Evolutionary conservation across 306 rosid species (phyloP), one percentile per base, ranked within the genome.

Genomic region (Cotoneaster glaucophyllus): DNA sequence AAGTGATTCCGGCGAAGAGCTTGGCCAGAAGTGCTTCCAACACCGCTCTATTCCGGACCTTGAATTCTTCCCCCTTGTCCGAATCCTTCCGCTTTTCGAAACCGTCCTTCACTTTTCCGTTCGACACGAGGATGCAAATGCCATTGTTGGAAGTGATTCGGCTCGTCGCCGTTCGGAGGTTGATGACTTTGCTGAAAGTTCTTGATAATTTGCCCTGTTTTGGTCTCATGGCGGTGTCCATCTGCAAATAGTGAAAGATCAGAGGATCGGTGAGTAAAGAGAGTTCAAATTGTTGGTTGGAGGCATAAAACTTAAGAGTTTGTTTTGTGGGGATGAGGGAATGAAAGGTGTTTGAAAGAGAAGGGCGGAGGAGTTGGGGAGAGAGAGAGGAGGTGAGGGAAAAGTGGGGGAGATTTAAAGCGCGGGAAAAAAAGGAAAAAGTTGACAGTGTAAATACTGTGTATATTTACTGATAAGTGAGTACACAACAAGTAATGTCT

Each of bases 21-120:
- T 93, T 90, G 0, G 99, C 96, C 4, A 86, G 82, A 22, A 92
- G 73, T 73, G 99, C 99, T 77, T 95, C 97, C 92, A 92, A 82
- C 26, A 92, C 81, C 2, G 96, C 97, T 77, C 80, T 86, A 80
- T 80, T 87, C 70, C 86, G 73, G 65, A 80, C 84, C 73, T 67
- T 86, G 52, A 45, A 73, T 8, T 89, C 84, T 24, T 82, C 84
- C 25, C 48, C 44, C 56, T 68, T 83, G 24, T 59, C 71, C 8
- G 75, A 70, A 24, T 69, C 59, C 67, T 62, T 82, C 82, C 31
- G 79, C 48, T 67, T 83, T 83, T 64, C 34, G 65, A 5, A 64
- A 24, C 80, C 86, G 24, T 90, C 88, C 63, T 87, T 95, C 37
- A 73, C 84, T 59, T 85, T 87, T 70, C 80, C 34, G 5, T 88